Evolutionary conservation across 1,284 basidiomycete species (phyloP).

Genomic region (Mycosarcoma maydis): DNA sequence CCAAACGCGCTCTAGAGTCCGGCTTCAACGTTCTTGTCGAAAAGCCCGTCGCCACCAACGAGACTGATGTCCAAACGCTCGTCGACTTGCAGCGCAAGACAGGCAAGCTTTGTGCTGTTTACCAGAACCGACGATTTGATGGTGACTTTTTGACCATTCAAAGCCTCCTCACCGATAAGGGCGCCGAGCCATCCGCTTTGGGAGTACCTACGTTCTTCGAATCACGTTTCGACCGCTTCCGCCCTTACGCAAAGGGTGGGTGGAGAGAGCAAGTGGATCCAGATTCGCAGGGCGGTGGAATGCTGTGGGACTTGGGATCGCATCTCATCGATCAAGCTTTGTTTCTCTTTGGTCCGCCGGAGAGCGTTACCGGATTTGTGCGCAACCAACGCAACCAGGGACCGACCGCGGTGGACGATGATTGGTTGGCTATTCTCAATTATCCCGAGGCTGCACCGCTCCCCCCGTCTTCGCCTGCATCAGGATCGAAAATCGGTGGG

Average conservation of each 20-base stretch:
- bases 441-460: constrained; percentile 53
- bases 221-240: constrained; percentile 63
- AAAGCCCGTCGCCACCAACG: constrained; percentile 59
- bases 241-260: constrained; percentile 62
- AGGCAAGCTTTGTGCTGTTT: constrained; percentile 61
- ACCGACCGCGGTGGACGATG: constrained; percentile 57
- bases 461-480: constrained; percentile 43
- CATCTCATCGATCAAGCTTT: constrained; percentile 64
- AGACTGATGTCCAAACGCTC: constrained; percentile 47
- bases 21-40: constrained; percentile 65
- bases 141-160: constrained; percentile 63
- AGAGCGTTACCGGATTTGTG: constrained; percentile 55
- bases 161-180: constrained; percentile 48
- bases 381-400: constrained; percentile 58
- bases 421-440: constrained; percentile 58
- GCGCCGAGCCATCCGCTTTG: constrained; percentile 49
- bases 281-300: constrained; percentile 57
- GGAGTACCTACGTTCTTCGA: constrained; percentile 61
- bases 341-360: constrained; percentile 60
- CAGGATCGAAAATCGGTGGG: constrained; percentile 55
- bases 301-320: constrained; percentile 63
- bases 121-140: constrained; percentile 64
- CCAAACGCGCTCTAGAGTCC: constrained; percentile 55
- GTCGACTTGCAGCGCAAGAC: constrained; percentile 42
- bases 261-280: constrained; percentile 63